Evolutionary conservation across 2,329 filamentous ascomycete species (phyloP), one percentile per base, ranked within the genome.

Genomic region (Xylaria sp.): DNA sequence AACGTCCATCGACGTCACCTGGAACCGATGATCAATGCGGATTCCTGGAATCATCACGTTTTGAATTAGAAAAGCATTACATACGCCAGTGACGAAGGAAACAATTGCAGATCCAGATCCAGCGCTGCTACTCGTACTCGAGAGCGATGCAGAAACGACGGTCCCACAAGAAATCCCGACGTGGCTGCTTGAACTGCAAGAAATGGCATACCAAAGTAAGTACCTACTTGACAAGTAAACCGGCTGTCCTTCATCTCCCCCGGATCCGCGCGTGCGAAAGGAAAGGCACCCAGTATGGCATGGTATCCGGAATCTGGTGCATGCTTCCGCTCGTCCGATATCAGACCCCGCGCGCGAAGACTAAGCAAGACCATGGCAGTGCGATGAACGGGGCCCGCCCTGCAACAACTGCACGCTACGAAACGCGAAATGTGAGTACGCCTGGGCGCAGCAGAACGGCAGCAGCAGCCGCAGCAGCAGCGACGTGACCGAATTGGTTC

Each of bases 141-240:
- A 37, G 35, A 59, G 9, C 44, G 59, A 71, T 71, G 69, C 67
- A 69, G 49, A 68, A 72, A 58, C 64, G 71, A 55, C 63, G 70
- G 59, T 67, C 71, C 48, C 72, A 74, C 55, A 73, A 67, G 52
- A 74, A 74, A 62, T 73, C 72, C 8, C 67, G 71, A 13, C 68
- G 67, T 46, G 71, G 71, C 13, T 74, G 72, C 55, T 54, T 67
- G 35, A 71, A 72, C 47, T 74, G 72, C 59, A 74, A 74, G 54
- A 69, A 69, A 54, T 70, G 71, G 62, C 71, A 73, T 48, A 71
- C 70, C n/a, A 74, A 73, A 63, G 70, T 70, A 58, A 52, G 66
- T 53, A 16, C 16, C 1, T 16, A 16, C 16, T 16, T 16, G 16
- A 16, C 16, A 16, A 16, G 16, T 16, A 16, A 16, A 16, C 16